A percentile compares a stretch with the other conserved stretches of the same genome.
Evolutionary conservation across 129 eudicot species (phyloP).

Genomic region (Silybum marianum): DNA sequence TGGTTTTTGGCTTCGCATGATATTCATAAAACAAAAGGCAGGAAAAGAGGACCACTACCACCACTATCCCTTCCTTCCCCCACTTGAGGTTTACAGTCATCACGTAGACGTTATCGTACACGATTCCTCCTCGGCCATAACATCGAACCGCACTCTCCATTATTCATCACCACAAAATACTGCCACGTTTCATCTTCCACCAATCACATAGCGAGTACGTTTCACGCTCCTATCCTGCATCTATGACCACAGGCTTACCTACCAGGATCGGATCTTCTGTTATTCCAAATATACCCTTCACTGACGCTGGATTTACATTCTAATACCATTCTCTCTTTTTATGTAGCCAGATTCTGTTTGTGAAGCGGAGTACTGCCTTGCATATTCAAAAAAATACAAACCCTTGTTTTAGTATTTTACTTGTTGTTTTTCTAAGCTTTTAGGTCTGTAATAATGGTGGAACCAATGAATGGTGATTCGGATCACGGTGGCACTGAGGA

Average conservation of each 20-base stretch:
- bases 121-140: constrained; percentile 14
- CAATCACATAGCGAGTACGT: neutral
- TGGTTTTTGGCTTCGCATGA: too few relatives aligned
- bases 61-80: neutral
- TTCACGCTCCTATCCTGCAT: constrained; percentile 1
- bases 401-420: neutral
- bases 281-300: constrained; percentile 16
- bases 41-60: neutral
- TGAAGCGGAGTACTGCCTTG: neutral
- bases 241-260: constrained; percentile 21
- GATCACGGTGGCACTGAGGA: constrained; percentile 47
- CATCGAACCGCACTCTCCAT: neutral
- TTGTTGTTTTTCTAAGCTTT: neutral
- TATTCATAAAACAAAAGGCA: neutral
- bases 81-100: constrained; percentile 10
- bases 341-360: constrained; percentile 28
- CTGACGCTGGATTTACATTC: neutral
- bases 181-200: neutral
- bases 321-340: constrained; percentile 1
- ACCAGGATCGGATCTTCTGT: constrained; percentile 16
- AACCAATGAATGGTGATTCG: constrained; percentile 32
- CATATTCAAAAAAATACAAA: constrained; percentile 26
- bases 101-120: constrained; percentile 18
- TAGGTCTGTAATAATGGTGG: constrained; percentile 47
- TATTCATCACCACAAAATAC: neutral